A percentile compares a stretch with the other conserved stretches of the same genome.
Evolutionary conservation across 2,329 filamentous ascomycete genomes (phyloP).

Genomic region (Neopestalotiopsis rosae): DNA sequence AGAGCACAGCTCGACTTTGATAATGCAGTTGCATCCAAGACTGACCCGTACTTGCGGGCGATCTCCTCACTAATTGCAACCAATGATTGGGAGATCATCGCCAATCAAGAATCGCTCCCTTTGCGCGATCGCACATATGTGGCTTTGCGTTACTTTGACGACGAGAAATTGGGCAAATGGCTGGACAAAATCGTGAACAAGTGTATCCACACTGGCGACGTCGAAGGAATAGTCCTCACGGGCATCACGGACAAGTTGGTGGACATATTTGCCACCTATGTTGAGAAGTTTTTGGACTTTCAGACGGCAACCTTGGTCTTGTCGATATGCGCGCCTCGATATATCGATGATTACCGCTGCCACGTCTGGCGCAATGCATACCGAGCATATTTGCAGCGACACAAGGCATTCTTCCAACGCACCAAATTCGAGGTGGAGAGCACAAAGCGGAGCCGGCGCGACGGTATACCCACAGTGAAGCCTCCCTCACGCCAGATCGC

Average conservation of each 20-base stretch:
- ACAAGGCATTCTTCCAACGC: constrained; percentile 75
- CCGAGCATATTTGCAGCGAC: constrained; percentile 73
- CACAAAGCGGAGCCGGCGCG: constrained; percentile 70
- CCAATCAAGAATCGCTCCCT: constrained; percentile 74
- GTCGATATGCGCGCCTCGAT: constrained; percentile 75
- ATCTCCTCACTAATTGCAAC: constrained; percentile 80
- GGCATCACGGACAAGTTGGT: constrained; percentile 76
- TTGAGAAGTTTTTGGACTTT: constrained; percentile 76
- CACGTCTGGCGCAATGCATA: constrained; percentile 76
- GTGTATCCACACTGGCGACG: constrained; percentile 69
- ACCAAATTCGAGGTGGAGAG: constrained; percentile 81
- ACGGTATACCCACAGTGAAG: constrained; percentile 67
- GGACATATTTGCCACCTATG: constrained; percentile 77
- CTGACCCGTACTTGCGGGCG: constrained; percentile 80
- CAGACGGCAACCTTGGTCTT: constrained; percentile 80
- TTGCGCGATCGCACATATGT: constrained; percentile 77
- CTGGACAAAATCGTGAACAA: constrained; percentile 68
- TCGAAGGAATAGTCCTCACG: constrained; percentile 79
- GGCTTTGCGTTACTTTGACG: constrained; percentile 70
- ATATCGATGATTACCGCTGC: constrained; percentile 79
- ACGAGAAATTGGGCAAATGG: constrained; percentile 69
- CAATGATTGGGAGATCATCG: constrained; percentile 76
- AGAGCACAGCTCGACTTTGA: constrained; percentile 63
- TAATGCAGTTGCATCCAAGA: constrained; percentile 64
- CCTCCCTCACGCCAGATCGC: constrained; percentile 73